Evolutionary conservation across 345 rosid species (phyloP).

Genomic region (Aquilaria malaccensis): DNA sequence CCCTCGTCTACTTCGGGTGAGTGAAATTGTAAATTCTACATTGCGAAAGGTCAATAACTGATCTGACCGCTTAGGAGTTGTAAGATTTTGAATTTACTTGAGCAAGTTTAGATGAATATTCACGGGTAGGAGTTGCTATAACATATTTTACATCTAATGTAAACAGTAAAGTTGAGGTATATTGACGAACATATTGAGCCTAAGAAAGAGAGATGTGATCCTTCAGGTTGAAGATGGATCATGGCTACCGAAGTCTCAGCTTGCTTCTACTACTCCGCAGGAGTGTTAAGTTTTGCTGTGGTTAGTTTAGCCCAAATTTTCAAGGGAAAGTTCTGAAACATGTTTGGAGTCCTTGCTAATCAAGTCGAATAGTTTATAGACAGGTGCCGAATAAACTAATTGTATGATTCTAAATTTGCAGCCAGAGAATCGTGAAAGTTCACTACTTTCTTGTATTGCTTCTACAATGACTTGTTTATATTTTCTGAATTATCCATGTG

Average conservation of each 20-base stretch:
- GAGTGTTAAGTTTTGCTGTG: not conserved
- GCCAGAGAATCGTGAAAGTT: too few species aligned
- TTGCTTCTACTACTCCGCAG: not conserved
- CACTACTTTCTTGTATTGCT: too few species aligned
- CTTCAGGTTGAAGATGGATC: not conserved
- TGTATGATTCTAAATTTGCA: too few species aligned
- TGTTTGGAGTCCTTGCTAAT: too few species aligned
- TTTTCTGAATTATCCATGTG: too few species aligned
- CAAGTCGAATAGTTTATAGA: too few species aligned
- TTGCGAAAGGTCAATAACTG: not conserved
- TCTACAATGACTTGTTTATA: too few species aligned
- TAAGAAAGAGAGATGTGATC: not conserved
- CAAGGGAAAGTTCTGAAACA: not conserved
- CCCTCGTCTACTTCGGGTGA: conserved; percentile 5
- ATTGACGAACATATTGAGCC: not conserved
- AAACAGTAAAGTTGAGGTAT: not conserved
- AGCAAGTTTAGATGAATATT: not conserved
- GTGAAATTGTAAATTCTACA: not conserved
- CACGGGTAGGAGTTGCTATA: not conserved
- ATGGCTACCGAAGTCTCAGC: not conserved
- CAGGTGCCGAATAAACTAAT: too few species aligned
- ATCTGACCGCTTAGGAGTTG: not conserved
- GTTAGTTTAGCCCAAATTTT: not conserved
- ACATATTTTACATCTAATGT: not conserved
- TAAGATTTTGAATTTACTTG: not conserved